A percentile compares a stretch with the other conserved stretches of the same genome.
These are phyloP conservation scores for Mycogone perniciosa DNA, from an alignment of 2,329 filamentous ascomycete genomes.

Conservation along the genomic window DNA sequence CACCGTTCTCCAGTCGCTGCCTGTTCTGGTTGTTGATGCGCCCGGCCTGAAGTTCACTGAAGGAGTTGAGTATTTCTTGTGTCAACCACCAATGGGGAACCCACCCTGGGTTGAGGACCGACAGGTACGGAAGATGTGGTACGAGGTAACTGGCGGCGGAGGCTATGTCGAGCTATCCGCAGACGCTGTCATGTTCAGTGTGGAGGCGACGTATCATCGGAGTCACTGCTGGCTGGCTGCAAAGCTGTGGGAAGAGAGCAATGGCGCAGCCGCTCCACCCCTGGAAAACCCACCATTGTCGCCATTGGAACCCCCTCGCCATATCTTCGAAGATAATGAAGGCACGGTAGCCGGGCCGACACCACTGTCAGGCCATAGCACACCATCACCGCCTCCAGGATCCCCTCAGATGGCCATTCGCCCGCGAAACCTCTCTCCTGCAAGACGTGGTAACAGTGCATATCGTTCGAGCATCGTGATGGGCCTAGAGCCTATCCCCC, in stretches of 20 bases:
- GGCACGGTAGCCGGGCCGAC: constrained; percentile 20
- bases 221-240: constrained; percentile 52
- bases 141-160: constrained; percentile 61
- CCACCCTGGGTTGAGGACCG: constrained; percentile 66
- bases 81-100: constrained; percentile 65
- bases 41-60: constrained; percentile 62
- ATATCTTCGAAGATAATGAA: constrained; percentile 28
- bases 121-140: constrained; percentile 63
- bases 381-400: constrained; percentile 24
- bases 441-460: constrained; percentile 24
- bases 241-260: constrained; percentile 41
- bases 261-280: constrained; percentile 22
- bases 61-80: constrained; percentile 76
- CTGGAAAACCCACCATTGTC: constrained; percentile 30
- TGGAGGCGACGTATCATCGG: constrained; percentile 54
- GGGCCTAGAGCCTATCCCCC: constrained; percentile 37
- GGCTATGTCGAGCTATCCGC: constrained; percentile 52
- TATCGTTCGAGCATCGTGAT: constrained; percentile 38
- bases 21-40: constrained; percentile 71
- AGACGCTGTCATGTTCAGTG: constrained; percentile 55
- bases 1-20: constrained; percentile 67
- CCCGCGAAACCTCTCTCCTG: constrained; percentile 34
- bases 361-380: constrained; percentile 16
- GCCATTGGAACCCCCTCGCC: constrained; percentile 32
- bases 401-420: constrained; percentile 29